These are phyloP conservation scores for Pezicula radicicola DNA, from an alignment of 2,329 filamentous ascomycete genomes.

Conservation along the genomic window DNA sequence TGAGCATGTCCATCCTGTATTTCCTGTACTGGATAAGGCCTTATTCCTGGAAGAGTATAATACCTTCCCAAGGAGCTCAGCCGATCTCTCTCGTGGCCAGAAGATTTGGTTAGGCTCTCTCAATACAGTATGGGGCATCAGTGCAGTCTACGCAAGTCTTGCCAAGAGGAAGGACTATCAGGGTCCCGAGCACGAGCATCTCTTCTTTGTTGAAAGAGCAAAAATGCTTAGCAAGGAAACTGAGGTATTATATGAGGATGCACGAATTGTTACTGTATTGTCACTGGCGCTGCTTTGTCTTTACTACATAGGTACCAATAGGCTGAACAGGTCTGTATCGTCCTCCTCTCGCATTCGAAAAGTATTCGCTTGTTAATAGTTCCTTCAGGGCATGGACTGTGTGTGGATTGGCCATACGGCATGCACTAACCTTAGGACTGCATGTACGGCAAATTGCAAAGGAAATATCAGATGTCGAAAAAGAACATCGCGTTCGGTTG, in stretches of 20 bases:
- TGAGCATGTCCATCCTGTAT: conserved; percentile 14
- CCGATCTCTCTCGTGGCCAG: conserved; percentile 7
- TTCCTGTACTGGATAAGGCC: conserved; percentile 17
- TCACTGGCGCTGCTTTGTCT: conserved; percentile 18
- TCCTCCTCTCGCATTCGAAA: background rate
- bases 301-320: conserved; percentile 19
- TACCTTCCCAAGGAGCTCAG: conserved; percentile 5
- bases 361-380: background rate
- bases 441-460: conserved; percentile 18
- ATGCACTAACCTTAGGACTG: conserved; percentile 19
- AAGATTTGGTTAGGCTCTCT: conserved; percentile 17
- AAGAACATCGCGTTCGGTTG: conserved; percentile 20
- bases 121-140: conserved; percentile 22
- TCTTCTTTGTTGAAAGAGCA: conserved; percentile 17
- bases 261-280: conserved; percentile 13
- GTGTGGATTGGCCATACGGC: conserved; percentile 19
- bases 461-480: conserved; percentile 16
- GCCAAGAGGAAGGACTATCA: conserved; percentile 2
- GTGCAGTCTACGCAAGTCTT: conserved; percentile 16
- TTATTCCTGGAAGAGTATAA: conserved; percentile 13
- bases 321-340: conserved; percentile 19
- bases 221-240: conserved; percentile 16
- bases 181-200: conserved; percentile 14
- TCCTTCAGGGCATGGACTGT: conserved; percentile 20
- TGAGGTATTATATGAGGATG: conserved; percentile 14